phyloP scores from a whole-genome alignment of 1,139 yeast genomes.

The Hyphopichia pseudoburtonii region DNA sequence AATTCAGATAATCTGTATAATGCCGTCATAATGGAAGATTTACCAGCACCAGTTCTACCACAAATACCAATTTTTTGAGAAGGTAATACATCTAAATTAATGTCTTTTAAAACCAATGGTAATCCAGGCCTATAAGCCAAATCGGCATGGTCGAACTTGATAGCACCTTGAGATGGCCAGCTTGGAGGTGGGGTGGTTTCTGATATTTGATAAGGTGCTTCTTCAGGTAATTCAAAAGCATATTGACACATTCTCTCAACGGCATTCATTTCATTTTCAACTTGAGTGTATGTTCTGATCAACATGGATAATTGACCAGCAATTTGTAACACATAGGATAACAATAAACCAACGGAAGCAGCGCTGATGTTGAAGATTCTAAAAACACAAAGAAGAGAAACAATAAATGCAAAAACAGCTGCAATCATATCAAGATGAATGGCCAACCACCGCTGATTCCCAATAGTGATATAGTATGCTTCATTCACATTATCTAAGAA shows the following conservation, averaged over 20 bases:
- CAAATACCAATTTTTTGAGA: conserved; percentile 71
- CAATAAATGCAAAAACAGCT: conserved; percentile 41
- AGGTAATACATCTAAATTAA: conserved; percentile 46
- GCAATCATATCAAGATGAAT: conserved; percentile 61
- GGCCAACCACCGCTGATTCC: conserved; percentile 79
- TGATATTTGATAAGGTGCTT: conserved; percentile 43
- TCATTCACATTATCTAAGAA: conserved; percentile 67
- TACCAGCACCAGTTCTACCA: conserved; percentile 83
- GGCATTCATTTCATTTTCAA: conserved; percentile 81
- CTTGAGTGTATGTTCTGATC: conserved; percentile 58
- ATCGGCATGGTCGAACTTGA: conserved; percentile 56
- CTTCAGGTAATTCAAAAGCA: conserved; percentile 49
- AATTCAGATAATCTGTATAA: conserved; percentile 62
- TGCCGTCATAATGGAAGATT: conserved; percentile 67
- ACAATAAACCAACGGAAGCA: conserved; percentile 68
- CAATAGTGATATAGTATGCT: conserved; percentile 64
- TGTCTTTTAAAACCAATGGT: conserved; percentile 66
- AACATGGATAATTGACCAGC: conserved; percentile 49
- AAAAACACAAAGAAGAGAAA: conserved; percentile 61
- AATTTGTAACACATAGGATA: conserved; percentile 57
- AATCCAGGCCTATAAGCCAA: conserved; percentile 75
- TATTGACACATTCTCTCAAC: conserved; percentile 79
- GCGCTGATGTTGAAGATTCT: conserved; percentile 63
- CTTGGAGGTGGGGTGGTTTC: conserved; percentile 53
- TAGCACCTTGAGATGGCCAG: conserved; percentile 48